Conservation (phyloP, 1,284 basidiomycete species). For the Leucoagaricus sp. region DNA sequence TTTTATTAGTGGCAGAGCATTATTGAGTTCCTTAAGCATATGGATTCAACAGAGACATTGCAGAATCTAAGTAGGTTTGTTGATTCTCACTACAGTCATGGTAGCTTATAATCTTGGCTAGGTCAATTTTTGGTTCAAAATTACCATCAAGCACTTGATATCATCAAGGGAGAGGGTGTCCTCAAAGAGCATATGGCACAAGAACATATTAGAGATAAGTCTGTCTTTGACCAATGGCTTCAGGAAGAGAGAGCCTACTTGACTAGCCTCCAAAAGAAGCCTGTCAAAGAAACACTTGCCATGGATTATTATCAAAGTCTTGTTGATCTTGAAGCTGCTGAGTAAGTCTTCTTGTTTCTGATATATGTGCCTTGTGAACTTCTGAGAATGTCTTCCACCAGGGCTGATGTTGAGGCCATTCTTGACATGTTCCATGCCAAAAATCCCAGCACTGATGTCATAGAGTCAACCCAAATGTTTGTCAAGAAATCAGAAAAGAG, state of each 20-base stretch:
- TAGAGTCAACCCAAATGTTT: too few species aligned
- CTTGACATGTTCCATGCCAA: too few species aligned
- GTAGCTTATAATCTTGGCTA: neutral
- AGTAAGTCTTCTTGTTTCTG: neutral
- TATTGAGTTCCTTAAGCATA: constrained; percentile 21
- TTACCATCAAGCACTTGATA: neutral
- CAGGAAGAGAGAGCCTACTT: neutral
- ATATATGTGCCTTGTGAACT: too few species aligned
- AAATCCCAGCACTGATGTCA: too few species aligned
- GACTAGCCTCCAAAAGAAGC: neutral
- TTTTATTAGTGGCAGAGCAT: constrained; percentile 29
- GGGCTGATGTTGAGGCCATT: too few species aligned
- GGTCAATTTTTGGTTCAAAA: constrained; percentile 1
- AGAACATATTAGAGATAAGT: neutral
- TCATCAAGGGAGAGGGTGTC: neutral
- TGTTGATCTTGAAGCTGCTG: neutral
- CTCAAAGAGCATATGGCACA: neutral
- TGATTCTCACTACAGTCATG: neutral
- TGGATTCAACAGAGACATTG: constrained; percentile 23
- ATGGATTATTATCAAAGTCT: neutral
- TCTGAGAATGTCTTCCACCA: neutral
- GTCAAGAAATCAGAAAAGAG: too few species aligned
- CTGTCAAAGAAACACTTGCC: neutral
- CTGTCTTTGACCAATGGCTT: neutral
- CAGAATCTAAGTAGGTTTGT: constrained; percentile 22